Evolutionary conservation across 75 land plant species (phyloP).

Genomic region (Pinus albicaulis): DNA sequence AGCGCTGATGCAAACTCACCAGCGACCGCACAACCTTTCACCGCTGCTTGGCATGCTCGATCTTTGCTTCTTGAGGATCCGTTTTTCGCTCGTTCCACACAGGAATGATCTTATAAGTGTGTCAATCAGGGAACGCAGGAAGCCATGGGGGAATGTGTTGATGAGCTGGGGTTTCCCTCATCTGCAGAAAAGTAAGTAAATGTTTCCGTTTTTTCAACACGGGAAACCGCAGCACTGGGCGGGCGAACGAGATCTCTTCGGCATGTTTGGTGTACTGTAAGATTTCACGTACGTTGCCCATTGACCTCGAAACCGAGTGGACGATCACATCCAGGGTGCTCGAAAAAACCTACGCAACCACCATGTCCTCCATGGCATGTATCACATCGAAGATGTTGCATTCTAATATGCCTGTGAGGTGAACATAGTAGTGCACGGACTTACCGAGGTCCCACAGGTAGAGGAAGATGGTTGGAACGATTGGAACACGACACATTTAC

Average conservation of each 20-base stretch:
- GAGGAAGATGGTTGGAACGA: constrained; percentile 55
- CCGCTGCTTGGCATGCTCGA: constrained; percentile 61
- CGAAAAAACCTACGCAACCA: constrained; percentile 30
- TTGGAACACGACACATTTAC: constrained; percentile 69
- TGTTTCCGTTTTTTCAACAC: constrained; percentile 30
- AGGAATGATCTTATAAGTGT: constrained; percentile 53
- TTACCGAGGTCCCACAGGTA: constrained; percentile 66
- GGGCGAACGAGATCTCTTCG: constrained; percentile 72
- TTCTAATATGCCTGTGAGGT: constrained; percentile 59
- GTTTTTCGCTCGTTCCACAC: constrained; percentile 45
- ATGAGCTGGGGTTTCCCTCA: constrained; percentile 50
- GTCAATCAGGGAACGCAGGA: constrained; percentile 75
- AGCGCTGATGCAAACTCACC: constrained; percentile 47
- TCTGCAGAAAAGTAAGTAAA: constrained; percentile 50
- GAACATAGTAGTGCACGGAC: constrained; percentile 53
- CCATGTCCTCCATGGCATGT: constrained; percentile 69
- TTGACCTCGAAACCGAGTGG: constrained; percentile 32
- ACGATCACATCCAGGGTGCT: constrained; percentile 32
- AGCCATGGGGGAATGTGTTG: constrained; percentile 82
- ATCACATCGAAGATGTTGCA: constrained; percentile 76
- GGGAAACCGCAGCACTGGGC: constrained; percentile 68
- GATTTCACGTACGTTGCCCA: constrained; percentile 47
- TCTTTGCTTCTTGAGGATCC: constrained; percentile 36
- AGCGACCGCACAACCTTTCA: constrained; percentile 65
- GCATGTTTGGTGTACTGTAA: constrained; percentile 41